Evolutionary conservation across 495 filamentous ascomycete species (phyloP).

Genomic region (Aspergillus funiculosus): DNA sequence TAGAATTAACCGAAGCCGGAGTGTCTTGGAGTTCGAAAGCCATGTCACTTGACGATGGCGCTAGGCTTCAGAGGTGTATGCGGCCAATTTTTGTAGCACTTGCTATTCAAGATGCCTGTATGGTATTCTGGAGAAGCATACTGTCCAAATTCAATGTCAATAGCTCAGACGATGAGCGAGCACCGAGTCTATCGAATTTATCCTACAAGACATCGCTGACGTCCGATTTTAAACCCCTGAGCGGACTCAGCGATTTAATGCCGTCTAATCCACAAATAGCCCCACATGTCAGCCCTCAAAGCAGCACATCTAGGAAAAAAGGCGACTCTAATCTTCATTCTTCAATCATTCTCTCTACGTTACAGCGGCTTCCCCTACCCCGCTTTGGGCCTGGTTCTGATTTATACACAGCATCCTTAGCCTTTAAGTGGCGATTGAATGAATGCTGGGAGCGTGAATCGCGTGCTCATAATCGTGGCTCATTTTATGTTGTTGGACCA

Average conservation of each 20-base stretch:
- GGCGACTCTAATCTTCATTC: slow-evolving; percentile 25
- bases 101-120: slow-evolving; percentile 35
- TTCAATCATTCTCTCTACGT: slow-evolving; percentile 31
- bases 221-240: slow-evolving; percentile 17
- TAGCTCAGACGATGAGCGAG: slow-evolving; percentile 12
- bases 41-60: slow-evolving; percentile 31
- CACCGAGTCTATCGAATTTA: slow-evolving; percentile 14
- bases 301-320: slow-evolving; percentile 15
- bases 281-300: slow-evolving; percentile 13
- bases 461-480: slow-evolving; percentile 53
- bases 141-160: slow-evolving; percentile 24
- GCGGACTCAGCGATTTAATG: slow-evolving; percentile 20
- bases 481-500: slow-evolving; percentile 57
- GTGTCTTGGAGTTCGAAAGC: slow-evolving; percentile 47
- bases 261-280: slow-evolving; percentile 22
- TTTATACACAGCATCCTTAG: slow-evolving; percentile 38
- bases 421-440: slow-evolving; percentile 49
- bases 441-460: slow-evolving; percentile 24
- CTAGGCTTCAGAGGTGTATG: slow-evolving; percentile 30
- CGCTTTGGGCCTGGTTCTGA: slow-evolving; percentile 34
- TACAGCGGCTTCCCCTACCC: slow-evolving; percentile 36
- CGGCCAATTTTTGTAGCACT: slow-evolving; percentile 32
- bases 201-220: slow-evolving; percentile 11
- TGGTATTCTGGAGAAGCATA: slow-evolving; percentile 29
- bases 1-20: slow-evolving; percentile 50